Evolutionary conservation across 2,329 filamentous ascomycete genomes (phyloP).

Genomic region (Diaporthe sp.): DNA sequence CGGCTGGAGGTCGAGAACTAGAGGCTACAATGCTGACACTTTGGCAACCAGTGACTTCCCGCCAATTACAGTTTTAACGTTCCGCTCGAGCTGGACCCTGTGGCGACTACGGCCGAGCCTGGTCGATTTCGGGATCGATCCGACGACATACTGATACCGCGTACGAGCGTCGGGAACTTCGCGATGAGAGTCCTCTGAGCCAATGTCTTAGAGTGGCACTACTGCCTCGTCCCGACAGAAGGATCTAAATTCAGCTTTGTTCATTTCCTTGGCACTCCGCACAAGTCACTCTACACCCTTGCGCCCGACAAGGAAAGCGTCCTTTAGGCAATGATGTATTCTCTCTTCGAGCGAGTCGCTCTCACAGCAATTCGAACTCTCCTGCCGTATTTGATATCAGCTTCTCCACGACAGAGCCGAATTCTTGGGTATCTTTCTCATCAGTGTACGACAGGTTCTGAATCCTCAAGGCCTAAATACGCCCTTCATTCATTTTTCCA

Average conservation of each 20-base stretch:
- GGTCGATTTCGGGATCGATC: not conserved
- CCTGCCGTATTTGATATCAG: not conserved
- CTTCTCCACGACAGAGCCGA: not conserved
- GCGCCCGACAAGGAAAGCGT: not conserved
- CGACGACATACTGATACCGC: not conserved
- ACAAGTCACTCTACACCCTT: not conserved
- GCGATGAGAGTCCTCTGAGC: not conserved
- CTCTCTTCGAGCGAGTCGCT: not conserved
- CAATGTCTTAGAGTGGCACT: no score
- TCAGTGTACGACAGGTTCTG: not conserved
- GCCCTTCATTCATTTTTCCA: not conserved
- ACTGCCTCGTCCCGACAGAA: no score
- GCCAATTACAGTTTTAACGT: no score
- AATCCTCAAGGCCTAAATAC: not conserved
- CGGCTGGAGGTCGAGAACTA: no score
- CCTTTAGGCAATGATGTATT: not conserved
- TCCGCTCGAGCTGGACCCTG: no score
- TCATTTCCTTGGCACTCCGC: slow-evolving; percentile 42
- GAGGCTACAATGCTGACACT: no score
- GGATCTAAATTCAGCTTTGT: not conserved
- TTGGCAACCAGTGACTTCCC: no score
- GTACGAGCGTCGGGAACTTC: not conserved
- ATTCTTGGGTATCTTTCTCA: not conserved
- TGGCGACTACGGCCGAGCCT: no score
- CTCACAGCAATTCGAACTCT: not conserved